Percentiles rank a stretch among this genome's conserved stretches.
phyloP scores from a whole-genome alignment of 1,139 yeast species.

The Saccharomycopsis crataegensis region DNA sequence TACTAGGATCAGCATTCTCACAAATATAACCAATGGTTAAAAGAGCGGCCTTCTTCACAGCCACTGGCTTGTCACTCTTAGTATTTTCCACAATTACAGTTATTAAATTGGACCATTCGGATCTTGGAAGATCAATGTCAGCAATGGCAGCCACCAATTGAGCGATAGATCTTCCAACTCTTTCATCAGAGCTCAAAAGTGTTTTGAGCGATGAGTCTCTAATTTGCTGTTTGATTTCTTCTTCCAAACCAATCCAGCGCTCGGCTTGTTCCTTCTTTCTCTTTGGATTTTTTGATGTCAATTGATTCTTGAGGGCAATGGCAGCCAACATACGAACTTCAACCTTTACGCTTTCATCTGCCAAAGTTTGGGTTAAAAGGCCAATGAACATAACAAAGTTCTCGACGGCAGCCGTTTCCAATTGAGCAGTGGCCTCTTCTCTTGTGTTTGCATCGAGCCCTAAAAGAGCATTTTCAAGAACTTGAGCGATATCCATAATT shows the following conservation, averaged over 20 bases:
- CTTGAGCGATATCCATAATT: conserved; percentile 59
- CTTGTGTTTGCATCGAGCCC: conserved; percentile 60
- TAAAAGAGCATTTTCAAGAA: conserved; percentile 73
- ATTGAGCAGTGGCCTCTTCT: conserved; percentile 73
- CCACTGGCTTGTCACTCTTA: conserved; percentile 63
- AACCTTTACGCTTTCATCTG: conserved; percentile 54
- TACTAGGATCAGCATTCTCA: conserved; percentile 84
- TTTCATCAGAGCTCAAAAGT: conserved; percentile 57
- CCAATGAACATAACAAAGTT: conserved; percentile 72
- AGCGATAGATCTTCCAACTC: conserved; percentile 86
- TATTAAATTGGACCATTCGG: conserved; percentile 85
- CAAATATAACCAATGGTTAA: conserved; percentile 92
- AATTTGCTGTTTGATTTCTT: conserved; percentile 50
- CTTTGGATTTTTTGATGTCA: conserved; percentile 63
- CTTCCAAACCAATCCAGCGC: conserved; percentile 40
- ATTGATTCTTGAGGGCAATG: conserved; percentile 76
- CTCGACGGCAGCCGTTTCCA: conserved; percentile 62
- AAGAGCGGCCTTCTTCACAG: conserved; percentile 79
- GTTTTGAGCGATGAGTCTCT: conserved; percentile 62
- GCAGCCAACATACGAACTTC: conserved; percentile 95
- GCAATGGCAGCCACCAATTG: conserved; percentile 96
- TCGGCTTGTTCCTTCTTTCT: conserved; percentile 47
- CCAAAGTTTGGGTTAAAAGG: conserved; percentile 64
- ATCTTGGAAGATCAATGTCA: conserved; percentile 81
- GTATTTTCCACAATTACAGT: conserved; percentile 80